Base-by-base conservation (phyloP, 257 asterid genomes). In the Nicotiana sylvestris region DNA sequence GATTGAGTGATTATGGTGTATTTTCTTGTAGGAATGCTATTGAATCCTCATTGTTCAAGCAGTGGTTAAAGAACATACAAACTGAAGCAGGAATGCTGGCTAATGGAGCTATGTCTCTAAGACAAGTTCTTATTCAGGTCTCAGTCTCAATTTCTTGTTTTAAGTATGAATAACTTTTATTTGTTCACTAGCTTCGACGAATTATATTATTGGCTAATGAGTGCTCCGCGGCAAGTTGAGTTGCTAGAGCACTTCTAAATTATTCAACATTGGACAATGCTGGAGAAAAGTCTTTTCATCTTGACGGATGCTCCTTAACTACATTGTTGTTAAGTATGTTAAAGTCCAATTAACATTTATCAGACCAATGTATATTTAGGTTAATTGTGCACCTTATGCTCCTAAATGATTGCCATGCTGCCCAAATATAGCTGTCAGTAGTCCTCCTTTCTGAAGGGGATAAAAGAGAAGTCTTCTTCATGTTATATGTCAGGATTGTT, bases 121-220 rank as follows among this genome's bases (percentile, higher is more conserved):
- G 65, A 76, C 90, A 89, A 87, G 94, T 95, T 70, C 88, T 89
- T 78, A 92, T 95, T 84, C 98, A 95, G 98, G 99, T 95, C 15
- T 81, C 1, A 1, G 16, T 49, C 66, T 70, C 76, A 60, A 79
- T n/a, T 29, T 61, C 27, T 62, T 60, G 17, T 37, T 62, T 9
- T 21, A 0, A 61, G n/a, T 78, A 21, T 78, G 55, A 18, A 80
- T 49, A 29, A 25, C 65, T 33, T 33, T 12, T 72, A 6, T 4
- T 13, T 74, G 21, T 25, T 21, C 21, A 21, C 6, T 3, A 27
- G 62, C 30, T 74, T 27, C 16, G 27, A 74, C 13, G 62, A 74
- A 49, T 49, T 25, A 27, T 15, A 6, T 27, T 46, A 35, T 46
- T 46, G 13, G 39, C 11, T 72, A 72, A 21, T 72, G 21, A 25